Conservation (phyloP, 768 basidiomycete genomes). For the Leccinellum albellum region DNA sequence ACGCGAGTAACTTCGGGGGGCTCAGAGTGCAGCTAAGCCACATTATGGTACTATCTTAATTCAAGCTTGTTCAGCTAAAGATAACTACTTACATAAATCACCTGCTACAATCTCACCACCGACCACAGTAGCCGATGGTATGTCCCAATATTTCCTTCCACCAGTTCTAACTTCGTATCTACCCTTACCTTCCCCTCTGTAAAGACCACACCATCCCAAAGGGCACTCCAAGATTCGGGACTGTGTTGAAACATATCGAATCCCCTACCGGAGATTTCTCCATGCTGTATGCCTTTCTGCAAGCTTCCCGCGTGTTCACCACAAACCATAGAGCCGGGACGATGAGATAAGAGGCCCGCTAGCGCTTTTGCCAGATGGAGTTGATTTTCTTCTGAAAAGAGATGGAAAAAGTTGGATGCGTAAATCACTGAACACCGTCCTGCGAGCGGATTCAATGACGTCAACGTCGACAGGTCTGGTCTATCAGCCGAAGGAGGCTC, state of each 20-base stretch:
- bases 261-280: background rate
- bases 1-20: no score
- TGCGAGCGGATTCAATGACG: slow-evolving; percentile 44
- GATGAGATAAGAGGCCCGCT: slow-evolving; percentile 27
- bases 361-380: slow-evolving; percentile 24
- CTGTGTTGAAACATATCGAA: slow-evolving; percentile 28
- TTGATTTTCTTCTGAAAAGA: slow-evolving; percentile 31
- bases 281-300: background rate
- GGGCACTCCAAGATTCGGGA: slow-evolving; percentile 33
- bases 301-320: slow-evolving; percentile 23
- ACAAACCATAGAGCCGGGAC: slow-evolving; percentile 31
- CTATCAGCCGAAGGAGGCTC: slow-evolving; percentile 17
- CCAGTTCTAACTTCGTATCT: background rate
- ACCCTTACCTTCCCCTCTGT: slow-evolving; percentile 11
- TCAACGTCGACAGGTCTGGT: slow-evolving; percentile 33
- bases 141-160: background rate
- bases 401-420: slow-evolving; percentile 46
- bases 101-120: slow-evolving; percentile 14
- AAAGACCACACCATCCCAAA: slow-evolving; percentile 40
- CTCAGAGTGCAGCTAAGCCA: no score
- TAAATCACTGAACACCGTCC: slow-evolving; percentile 50
- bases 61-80: background rate
- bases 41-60: background rate
- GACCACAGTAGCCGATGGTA: slow-evolving; percentile 26
- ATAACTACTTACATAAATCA: background rate